Conservation (phyloP, 768 basidiomycete genomes). For the Boletus barrowsii region DNA sequence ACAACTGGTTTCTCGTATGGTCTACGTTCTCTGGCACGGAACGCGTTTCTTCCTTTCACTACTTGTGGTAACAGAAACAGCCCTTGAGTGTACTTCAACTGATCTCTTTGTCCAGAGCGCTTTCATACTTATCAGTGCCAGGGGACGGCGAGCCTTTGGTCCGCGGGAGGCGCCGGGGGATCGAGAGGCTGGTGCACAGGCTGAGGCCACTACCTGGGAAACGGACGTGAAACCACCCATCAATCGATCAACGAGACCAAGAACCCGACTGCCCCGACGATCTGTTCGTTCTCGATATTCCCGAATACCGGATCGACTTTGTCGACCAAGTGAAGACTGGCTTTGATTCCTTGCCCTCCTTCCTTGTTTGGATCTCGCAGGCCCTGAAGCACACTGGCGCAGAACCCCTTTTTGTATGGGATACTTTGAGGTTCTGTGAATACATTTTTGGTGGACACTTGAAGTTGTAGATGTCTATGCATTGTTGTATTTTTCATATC, state of each 20-base stretch:
- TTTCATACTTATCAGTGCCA: conserved; percentile 33
- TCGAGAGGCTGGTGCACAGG: not conserved
- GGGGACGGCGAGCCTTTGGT: conserved; percentile 12
- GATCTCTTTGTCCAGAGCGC: conserved; percentile 31
- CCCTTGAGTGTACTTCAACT: not conserved
- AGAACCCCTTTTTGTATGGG: too few relatives aligned
- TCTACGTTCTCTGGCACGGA: conserved; percentile 30
- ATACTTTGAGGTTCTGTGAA: too few relatives aligned
- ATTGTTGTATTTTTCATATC: too few relatives aligned
- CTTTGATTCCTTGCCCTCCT: conserved; percentile 3
- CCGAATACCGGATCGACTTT: conserved; percentile 49
- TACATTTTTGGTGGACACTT: too few relatives aligned
- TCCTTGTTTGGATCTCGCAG: not conserved
- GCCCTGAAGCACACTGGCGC: conserved; percentile 5
- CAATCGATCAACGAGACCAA: conserved; percentile 2
- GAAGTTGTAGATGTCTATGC: too few relatives aligned
- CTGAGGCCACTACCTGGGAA: not conserved
- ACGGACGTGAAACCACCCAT: conserved; percentile 7
- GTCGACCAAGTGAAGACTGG: conserved; percentile 24
- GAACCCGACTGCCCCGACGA: conserved; percentile 2
- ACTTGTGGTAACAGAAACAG: conserved; percentile 37
- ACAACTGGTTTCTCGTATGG: conserved; percentile 21
- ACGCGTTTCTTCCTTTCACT: conserved; percentile 36
- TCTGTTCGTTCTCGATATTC: conserved; percentile 34
- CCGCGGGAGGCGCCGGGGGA: not conserved